Conservation (phyloP, 176 grass and related monocot genomes). For the Lolium multiflorum region DNA sequence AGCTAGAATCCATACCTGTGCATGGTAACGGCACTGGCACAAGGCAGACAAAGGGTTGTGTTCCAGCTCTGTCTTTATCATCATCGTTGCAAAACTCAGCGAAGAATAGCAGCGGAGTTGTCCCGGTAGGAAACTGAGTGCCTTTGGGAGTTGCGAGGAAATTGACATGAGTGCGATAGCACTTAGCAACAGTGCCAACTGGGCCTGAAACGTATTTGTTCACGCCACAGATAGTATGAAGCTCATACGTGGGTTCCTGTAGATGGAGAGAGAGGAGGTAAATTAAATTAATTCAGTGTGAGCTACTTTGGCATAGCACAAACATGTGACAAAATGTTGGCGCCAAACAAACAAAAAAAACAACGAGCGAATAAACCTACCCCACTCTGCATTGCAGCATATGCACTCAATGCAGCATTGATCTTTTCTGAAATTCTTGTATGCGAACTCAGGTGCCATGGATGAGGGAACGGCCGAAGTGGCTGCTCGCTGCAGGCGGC, state of each 20-base stretch:
- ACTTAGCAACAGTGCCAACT: conserved; percentile 18
- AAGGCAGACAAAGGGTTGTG: background rate
- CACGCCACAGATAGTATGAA: conserved; percentile 18
- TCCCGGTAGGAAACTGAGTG: background rate
- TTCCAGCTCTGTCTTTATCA: background rate
- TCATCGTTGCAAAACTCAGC: background rate
- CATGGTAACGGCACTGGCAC: background rate
- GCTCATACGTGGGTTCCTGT: conserved; percentile 2
- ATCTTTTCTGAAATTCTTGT: conserved; percentile 1
- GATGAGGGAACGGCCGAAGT: background rate
- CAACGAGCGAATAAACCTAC: background rate
- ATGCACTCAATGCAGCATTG: background rate
- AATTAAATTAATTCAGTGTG: background rate
- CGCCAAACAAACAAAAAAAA: background rate
- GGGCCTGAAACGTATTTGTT: background rate
- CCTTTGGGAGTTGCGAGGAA: conserved; percentile 28
- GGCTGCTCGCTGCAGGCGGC: background rate
- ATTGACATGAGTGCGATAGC: conserved; percentile 13
- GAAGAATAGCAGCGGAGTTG: background rate
- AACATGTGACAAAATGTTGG: background rate
- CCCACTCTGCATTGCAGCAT: background rate
- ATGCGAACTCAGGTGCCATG: background rate
- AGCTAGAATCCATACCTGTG: background rate
- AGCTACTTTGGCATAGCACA: conserved; percentile 5
- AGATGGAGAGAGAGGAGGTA: background rate